phyloP scores from a whole-genome alignment of 2,329 filamentous ascomycete genomes.

The Cercospora sesami region DNA sequence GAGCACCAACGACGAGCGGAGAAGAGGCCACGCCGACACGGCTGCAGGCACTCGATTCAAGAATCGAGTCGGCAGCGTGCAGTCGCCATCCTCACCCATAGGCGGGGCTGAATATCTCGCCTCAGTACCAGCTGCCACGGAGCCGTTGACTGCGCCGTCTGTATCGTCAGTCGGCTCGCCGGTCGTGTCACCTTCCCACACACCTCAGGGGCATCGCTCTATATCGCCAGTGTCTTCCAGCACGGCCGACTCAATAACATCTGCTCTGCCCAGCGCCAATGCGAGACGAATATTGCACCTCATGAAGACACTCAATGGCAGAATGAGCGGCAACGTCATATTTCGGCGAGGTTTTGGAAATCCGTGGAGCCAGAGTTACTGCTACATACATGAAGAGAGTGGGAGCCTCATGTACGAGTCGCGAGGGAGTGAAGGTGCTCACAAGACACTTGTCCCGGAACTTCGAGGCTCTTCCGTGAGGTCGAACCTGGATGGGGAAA shows the following conservation, averaged over 20 bases:
- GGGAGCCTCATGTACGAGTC: conserved; percentile 74
- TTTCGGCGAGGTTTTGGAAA: conserved; percentile 64
- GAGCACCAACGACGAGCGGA: conserved; percentile 52
- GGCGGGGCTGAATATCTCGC: conserved; percentile 37
- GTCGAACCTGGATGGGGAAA: conserved; percentile 50
- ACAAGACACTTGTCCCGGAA: conserved; percentile 68
- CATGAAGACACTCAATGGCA: conserved; percentile 75
- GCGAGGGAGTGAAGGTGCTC: conserved; percentile 64
- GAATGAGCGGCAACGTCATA: conserved; percentile 76
- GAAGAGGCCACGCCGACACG: conserved; percentile 45
- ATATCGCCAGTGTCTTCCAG: conserved; percentile 36
- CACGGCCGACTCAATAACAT: conserved; percentile 34
- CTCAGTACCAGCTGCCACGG: conserved; percentile 34
- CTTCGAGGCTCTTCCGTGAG: conserved; percentile 71
- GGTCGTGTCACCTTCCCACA: conserved; percentile 27
- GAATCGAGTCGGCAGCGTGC: conserved; percentile 69
- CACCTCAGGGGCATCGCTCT: conserved; percentile 30
- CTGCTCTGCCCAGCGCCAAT: conserved; percentile 53
- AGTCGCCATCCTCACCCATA: conserved; percentile 58
- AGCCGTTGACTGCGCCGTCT: conserved; percentile 34
- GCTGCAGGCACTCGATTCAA: conserved; percentile 51
- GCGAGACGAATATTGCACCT: conserved; percentile 66
- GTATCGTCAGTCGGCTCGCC: conserved; percentile 35
- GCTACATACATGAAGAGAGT: conserved; percentile 74
- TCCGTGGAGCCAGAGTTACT: conserved; percentile 69